A percentile compares a stretch with the other conserved stretches of the same genome.
Evolutionary conservation across 257 asterid species (phyloP).

Genomic region (Buddleja alternifolia): DNA sequence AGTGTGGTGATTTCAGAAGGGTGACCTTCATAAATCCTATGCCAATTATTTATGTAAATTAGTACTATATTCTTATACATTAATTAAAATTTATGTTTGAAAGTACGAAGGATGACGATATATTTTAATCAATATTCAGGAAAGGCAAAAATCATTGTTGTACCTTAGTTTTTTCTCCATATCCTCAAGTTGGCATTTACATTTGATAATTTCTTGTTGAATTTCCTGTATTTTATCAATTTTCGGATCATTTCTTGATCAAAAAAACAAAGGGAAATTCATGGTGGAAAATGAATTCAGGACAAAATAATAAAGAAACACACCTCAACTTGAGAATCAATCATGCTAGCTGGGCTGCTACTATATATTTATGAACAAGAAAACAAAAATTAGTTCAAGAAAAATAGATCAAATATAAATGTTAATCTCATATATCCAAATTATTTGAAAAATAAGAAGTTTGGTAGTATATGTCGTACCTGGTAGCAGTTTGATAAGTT

Average conservation of each 20-base stretch:
- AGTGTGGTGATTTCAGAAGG: conserved; percentile 56
- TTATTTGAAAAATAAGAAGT: neutral
- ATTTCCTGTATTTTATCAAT: conserved; percentile 55
- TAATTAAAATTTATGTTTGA: no score
- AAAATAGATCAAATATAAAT: neutral
- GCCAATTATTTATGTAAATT: neutral
- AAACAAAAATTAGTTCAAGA: neutral
- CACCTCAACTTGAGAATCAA: conserved; percentile 78
- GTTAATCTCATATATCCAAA: neutral
- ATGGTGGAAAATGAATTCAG: neutral
- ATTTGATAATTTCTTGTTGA: conserved; percentile 66
- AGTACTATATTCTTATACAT: no score
- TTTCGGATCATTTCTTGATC: neutral
- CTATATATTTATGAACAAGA: conserved; percentile 20
- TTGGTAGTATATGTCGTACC: conserved; percentile 42
- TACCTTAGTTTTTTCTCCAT: conserved; percentile 75
- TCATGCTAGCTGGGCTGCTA: conserved; percentile 59
- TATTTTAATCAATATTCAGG: no score
- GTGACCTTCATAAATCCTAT: conserved; percentile 74
- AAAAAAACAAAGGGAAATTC: neutral
- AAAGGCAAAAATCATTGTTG: neutral
- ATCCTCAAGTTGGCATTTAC: conserved; percentile 66
- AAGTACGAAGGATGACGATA: no score
- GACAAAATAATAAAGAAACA: neutral
- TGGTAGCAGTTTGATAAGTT: conserved; percentile 43